Conservation (phyloP, 208 protist genomes). For the Leishmania aethiopica region DNA sequence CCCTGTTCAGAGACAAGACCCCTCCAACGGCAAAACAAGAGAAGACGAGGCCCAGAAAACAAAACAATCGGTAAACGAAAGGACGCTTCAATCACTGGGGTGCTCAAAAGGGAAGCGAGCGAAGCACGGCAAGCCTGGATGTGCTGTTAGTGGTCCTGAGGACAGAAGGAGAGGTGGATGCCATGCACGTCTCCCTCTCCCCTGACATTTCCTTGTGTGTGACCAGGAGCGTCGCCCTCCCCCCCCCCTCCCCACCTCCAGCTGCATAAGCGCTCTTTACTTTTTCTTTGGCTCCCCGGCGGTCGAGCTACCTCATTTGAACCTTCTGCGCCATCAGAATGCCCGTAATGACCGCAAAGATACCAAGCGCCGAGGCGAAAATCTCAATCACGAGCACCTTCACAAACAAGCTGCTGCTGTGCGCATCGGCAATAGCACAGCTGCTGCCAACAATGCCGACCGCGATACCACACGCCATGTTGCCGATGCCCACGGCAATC, state of each 20-base stretch:
- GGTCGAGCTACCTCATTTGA: conserved; percentile 51
- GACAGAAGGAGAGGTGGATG: not conserved
- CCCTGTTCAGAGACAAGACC: not conserved
- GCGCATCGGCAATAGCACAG: conserved; percentile 96
- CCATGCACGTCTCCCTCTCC: too few relatives aligned
- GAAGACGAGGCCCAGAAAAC: not conserved
- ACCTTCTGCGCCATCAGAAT: conserved; percentile 95
- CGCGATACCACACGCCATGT: conserved; percentile 95
- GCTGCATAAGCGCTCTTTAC: not conserved
- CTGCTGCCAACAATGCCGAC: conserved; percentile 97
- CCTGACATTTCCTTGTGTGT: not conserved
- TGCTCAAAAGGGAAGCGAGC: not conserved
- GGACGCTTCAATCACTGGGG: not conserved
- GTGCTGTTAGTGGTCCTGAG: not conserved
- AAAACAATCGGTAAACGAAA: not conserved
- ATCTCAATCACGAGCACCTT: conserved; percentile 99
- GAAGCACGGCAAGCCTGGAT: not conserved
- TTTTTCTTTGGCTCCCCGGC: not conserved
- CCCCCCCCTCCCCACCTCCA: not conserved
- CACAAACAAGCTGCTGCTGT: conserved; percentile 95
- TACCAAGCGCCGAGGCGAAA: conserved; percentile 97
- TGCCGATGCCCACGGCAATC: conserved; percentile 94
- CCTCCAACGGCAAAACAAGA: not conserved
- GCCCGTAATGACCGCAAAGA: conserved; percentile 98
- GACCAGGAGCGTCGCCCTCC: not conserved